Percentiles rank a stretch among this genome's conserved stretches.
phyloP scores from a whole-genome alignment of 768 basidiomycete species.

The Mycena rosella region DNA sequence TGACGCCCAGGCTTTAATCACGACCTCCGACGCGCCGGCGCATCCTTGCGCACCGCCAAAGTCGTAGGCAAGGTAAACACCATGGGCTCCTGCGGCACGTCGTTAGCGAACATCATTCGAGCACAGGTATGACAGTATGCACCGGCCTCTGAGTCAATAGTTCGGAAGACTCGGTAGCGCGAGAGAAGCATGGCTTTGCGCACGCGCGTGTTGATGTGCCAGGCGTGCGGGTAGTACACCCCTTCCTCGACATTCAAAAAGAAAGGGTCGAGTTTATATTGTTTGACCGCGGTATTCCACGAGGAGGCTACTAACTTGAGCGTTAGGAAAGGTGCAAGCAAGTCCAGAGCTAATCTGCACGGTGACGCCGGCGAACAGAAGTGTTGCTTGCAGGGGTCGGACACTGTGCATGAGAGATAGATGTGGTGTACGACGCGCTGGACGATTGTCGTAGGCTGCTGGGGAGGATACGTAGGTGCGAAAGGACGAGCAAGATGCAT shows the following conservation, averaged over 20 bases:
- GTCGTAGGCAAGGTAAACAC: neutral
- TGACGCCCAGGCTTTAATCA: neutral
- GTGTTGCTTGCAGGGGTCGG: conserved; percentile 27
- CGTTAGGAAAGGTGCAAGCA: conserved; percentile 29
- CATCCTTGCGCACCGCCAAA: conserved; percentile 36
- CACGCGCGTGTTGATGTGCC: conserved; percentile 48
- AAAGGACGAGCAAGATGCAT: too few species aligned
- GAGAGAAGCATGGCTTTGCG: conserved; percentile 34
- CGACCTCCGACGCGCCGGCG: conserved; percentile 12
- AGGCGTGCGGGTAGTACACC: conserved; percentile 46
- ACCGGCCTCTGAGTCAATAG: neutral
- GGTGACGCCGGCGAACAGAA: conserved; percentile 39
- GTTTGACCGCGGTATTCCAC: conserved; percentile 41
- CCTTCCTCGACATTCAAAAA: conserved; percentile 40
- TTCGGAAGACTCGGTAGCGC: neutral
- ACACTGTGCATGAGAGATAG: conserved; percentile 21
- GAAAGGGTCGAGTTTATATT: conserved; percentile 24
- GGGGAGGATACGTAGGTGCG: too few species aligned
- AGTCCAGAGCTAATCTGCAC: conserved; percentile 30
- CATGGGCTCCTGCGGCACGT: neutral
- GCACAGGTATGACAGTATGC: conserved; percentile 7
- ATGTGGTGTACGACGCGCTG: conserved; percentile 17
- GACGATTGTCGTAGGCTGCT: neutral
- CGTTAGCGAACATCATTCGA: neutral
- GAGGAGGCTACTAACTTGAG: conserved; percentile 38